Conservation (phyloP, 2,329 filamentous ascomycete species). For the Colletotrichum phormii region DNA sequence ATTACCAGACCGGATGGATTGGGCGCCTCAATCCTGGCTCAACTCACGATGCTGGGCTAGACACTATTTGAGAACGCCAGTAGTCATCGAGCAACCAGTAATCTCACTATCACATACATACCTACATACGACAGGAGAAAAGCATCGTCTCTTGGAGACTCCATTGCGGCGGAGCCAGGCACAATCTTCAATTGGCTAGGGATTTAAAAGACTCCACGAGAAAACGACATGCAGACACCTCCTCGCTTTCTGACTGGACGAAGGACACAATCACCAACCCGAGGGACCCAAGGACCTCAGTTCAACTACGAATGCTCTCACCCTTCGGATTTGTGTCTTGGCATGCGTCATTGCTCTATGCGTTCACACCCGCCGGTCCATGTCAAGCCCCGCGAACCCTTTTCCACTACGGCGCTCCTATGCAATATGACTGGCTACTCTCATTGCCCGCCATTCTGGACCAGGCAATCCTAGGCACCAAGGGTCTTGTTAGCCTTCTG, state of each 20-base stretch:
- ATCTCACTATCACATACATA: constrained; percentile 2
- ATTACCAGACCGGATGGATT: neutral
- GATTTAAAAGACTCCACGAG: neutral
- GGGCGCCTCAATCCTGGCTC: constrained; percentile 11
- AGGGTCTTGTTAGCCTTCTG: constrained; percentile 22
- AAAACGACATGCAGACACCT: constrained; percentile 13
- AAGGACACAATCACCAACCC: neutral
- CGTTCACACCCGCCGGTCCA: neutral
- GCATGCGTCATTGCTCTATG: constrained; percentile 30
- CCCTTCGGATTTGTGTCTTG: neutral
- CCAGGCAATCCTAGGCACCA: constrained; percentile 25
- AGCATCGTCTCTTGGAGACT: neutral
- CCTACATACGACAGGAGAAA: neutral
- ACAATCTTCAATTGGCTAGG: neutral
- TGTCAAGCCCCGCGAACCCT: constrained; percentile 27
- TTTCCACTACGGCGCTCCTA: neutral
- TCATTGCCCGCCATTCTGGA: neutral
- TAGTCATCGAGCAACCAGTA: constrained; percentile 6
- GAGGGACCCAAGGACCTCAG: neutral
- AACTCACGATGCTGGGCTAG: neutral
- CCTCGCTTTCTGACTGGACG: constrained; percentile 17
- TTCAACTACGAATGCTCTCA: neutral
- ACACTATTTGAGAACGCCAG: neutral
- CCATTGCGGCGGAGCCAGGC: neutral
- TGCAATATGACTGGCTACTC: constrained; percentile 1